These are phyloP conservation scores for Glycine tomentella DNA, from an alignment of 306 rosid species.

Conservation along the genomic window DNA sequence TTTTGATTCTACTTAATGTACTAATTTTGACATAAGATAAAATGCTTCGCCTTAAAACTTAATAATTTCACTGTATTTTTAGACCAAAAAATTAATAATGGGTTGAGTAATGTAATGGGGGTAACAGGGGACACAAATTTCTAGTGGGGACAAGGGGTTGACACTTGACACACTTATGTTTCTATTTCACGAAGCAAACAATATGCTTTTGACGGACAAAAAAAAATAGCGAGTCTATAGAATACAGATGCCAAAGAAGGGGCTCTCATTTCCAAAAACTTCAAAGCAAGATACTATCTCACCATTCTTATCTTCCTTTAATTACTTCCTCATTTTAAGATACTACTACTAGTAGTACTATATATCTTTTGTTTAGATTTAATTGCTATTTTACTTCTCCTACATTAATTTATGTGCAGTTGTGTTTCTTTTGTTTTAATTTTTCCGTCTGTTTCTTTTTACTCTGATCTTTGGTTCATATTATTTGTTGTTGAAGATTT, in stretches of 20 bases:
- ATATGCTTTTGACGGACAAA: constrained; percentile 7
- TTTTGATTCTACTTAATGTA: too few relatives aligned
- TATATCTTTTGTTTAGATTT: not conserved
- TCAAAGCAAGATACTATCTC: not conserved
- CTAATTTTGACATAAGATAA: too few relatives aligned
- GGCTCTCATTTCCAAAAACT: constrained; percentile 20
- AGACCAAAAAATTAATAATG: not conserved
- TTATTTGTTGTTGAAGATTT: too few relatives aligned
- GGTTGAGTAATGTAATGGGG: not conserved
- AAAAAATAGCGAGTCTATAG: not conserved
- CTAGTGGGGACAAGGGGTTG: constrained; percentile 12
- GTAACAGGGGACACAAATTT: not conserved
- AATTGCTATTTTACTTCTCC: not conserved
- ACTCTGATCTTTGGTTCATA: too few relatives aligned
- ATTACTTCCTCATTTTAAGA: not conserved
- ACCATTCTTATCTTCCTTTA: not conserved
- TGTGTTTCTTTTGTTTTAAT: too few relatives aligned
- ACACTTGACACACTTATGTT: not conserved
- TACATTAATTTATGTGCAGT: too few relatives aligned
- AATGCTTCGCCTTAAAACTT: too few relatives aligned
- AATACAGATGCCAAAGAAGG: not conserved
- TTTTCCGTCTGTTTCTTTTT: too few relatives aligned
- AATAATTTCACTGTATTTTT: not conserved
- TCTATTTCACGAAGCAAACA: not conserved
- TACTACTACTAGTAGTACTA: too few relatives aligned